Percentiles rank a stretch among this genome's conserved stretches.
These are phyloP conservation scores for Hericium erinaceus DNA, from an alignment of 768 basidiomycete genomes.

Conservation along the genomic window DNA sequence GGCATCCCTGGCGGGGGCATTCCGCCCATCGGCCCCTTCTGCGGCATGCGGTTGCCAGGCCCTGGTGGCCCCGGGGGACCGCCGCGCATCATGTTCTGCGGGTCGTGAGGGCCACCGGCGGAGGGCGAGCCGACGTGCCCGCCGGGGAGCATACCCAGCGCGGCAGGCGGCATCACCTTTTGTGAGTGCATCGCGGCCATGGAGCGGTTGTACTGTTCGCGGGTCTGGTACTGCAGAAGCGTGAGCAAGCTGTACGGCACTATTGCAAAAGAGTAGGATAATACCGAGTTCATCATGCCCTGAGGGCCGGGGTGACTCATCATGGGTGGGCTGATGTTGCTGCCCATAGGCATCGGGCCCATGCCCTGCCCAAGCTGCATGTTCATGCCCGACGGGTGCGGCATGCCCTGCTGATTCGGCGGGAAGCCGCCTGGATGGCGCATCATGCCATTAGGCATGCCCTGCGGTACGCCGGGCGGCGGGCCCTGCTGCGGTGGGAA, in stretches of 20 bases:
- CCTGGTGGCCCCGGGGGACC: not conserved
- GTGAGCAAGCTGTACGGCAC: not conserved
- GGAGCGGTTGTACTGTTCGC: not conserved
- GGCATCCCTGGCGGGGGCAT: constrained; percentile 17
- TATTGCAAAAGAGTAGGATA: constrained; percentile 2
- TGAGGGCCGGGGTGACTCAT: constrained; percentile 25
- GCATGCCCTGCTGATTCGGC: constrained; percentile 20
- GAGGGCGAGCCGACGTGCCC: not conserved
- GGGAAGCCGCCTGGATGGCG: constrained; percentile 25
- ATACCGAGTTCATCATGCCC: constrained; percentile 31
- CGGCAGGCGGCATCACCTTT: not conserved
- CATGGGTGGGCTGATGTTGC: constrained; percentile 29
- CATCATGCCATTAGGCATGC: constrained; percentile 32
- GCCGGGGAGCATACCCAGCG: constrained; percentile 2
- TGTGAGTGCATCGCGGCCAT: not conserved
- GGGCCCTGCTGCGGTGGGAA: constrained; percentile 23
- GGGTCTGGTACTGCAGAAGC: not conserved
- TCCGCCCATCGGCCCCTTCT: constrained; percentile 8
- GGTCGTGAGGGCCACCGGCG: constrained; percentile 1
- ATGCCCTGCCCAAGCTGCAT: constrained; percentile 26
- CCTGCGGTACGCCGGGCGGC: constrained; percentile 25
- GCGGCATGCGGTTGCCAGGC: constrained; percentile 2
- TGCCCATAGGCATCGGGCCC: constrained; percentile 23
- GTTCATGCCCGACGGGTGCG: constrained; percentile 20
- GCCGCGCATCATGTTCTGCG: constrained; percentile 5